Conservation (phyloP, 2,329 filamentous ascomycete species). For the Clonostachys solani region DNA sequence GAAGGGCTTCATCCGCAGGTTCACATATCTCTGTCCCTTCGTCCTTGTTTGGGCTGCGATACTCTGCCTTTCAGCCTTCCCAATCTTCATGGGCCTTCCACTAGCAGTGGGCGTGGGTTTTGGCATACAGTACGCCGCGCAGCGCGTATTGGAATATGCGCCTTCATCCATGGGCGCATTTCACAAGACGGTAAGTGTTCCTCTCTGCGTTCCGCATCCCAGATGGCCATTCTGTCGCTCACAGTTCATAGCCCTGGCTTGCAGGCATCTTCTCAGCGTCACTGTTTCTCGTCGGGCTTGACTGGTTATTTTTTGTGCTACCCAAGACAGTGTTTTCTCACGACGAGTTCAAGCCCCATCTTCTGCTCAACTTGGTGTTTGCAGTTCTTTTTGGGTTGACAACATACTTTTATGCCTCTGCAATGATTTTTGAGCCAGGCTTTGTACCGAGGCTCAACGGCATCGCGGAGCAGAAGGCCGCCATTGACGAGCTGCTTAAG, state of each 20-base stretch:
- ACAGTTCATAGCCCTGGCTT: slow-evolving; percentile 67
- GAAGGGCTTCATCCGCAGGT: slow-evolving; percentile 72
- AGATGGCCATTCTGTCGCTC: slow-evolving; percentile 2
- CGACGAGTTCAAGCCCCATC: slow-evolving; percentile 32
- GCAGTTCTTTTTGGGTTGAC: slow-evolving; percentile 59
- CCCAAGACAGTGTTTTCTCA: slow-evolving; percentile 32
- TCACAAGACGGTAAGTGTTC: slow-evolving; percentile 71
- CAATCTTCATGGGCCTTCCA: slow-evolving; percentile 73
- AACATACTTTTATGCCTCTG: slow-evolving; percentile 79
- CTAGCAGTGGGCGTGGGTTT: slow-evolving; percentile 62
- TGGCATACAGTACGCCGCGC: slow-evolving; percentile 71
- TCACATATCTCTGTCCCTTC: slow-evolving; percentile 89
- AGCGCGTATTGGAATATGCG: slow-evolving; percentile 75
- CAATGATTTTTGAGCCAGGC: slow-evolving; percentile 86
- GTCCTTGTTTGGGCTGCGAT: slow-evolving; percentile 68
- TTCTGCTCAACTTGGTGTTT: slow-evolving; percentile 78
- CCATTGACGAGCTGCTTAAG: slow-evolving; percentile 81
- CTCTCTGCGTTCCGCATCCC: not conserved
- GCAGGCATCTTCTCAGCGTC: slow-evolving; percentile 89
- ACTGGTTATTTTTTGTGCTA: slow-evolving; percentile 72
- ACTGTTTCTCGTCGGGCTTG: slow-evolving; percentile 73
- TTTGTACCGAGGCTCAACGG: slow-evolving; percentile 89
- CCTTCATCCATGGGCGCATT: slow-evolving; percentile 85
- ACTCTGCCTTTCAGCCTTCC: slow-evolving; percentile 68
- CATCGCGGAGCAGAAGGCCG: slow-evolving; percentile 82